Base-by-base conservation (phyloP, 2,329 filamentous ascomycete species). In the Sporothrix sp. region DNA sequence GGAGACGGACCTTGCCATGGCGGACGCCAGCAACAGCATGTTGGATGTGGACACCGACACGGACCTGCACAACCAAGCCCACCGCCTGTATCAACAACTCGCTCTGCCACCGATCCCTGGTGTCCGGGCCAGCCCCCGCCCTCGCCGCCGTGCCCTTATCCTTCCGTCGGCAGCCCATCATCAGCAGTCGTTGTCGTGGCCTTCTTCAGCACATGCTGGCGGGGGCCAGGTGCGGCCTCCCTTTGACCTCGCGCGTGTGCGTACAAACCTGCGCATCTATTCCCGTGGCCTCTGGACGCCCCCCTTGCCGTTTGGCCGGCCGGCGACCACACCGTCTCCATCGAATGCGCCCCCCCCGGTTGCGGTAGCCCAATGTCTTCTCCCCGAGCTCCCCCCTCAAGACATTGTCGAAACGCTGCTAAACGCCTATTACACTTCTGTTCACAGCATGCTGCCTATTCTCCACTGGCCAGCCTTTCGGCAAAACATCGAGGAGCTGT, bases 401-500 rank as follows among this genome's bases (percentile, higher is more conserved):
- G 70, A 79, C 25, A 66, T 81, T 20, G 81, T 82, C 25, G 87
- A 95, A 55, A 79, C 78, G 57, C 72, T 96, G 2, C 68, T 96
- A 28, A 75, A 78, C 30, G 76, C 84, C 33, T 98, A 95, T 65
- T 84, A 86, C 59, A 73, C 76, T 35, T 84, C 84, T 7, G 73
- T 87, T 21, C 91, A 97, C 63, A 77, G 81, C 28, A 83, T 87
- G 64, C 84, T 90, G 58, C 93, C 93, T 0, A 81, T 95, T 38
- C 61, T 97, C 9, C 87, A 97, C 65, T 94, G 90, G 85, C 86
- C 87, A 2, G 85, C 78, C 0, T 94, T 97, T 60, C 74, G 84
- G 59, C 74, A 78, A 43, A 78, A 85, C 47, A 85, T 91, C 54
- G 87, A 95, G 51, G 75, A 80, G 8, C 72, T 95, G 7, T 95